Conservation (phyloP, 768 basidiomycete species). For the Boletus vermiculosoides region DNA sequence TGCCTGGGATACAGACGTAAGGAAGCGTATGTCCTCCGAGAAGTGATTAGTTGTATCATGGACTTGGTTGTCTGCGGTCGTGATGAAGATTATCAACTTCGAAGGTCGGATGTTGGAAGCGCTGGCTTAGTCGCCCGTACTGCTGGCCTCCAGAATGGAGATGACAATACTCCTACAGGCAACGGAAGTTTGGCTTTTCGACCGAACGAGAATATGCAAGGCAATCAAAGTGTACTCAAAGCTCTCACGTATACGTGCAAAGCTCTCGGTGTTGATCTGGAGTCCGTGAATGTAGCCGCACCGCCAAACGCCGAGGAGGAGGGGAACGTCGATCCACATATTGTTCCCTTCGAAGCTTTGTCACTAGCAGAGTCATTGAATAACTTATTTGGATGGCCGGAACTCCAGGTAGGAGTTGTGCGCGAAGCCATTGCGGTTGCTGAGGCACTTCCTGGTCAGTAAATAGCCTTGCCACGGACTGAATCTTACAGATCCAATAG, state of each 20-base stretch:
- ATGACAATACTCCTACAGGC: conserved; percentile 5
- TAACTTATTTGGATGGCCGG: conserved; percentile 86
- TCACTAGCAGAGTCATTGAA: conserved; percentile 35
- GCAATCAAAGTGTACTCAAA: conserved; percentile 78
- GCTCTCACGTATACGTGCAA: conserved; percentile 74
- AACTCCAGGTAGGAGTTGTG: conserved; percentile 90
- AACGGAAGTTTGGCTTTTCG: conserved; percentile 67
- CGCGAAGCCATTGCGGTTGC: conserved; percentile 90
- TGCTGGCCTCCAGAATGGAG: conserved; percentile 35
- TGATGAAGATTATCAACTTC: conserved; percentile 61
- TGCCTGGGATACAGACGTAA: conserved; percentile 84
- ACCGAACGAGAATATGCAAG: conserved; percentile 69
- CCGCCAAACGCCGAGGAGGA: conserved; percentile 23
- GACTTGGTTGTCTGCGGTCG: conserved; percentile 85
- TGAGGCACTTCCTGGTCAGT: conserved; percentile 84
- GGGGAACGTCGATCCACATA: conserved; percentile 14
- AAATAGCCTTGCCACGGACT: neutral
- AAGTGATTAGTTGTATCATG: conserved; percentile 80
- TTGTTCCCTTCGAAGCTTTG: conserved; percentile 38
- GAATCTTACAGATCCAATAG: conserved; percentile 39
- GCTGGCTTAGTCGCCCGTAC: conserved; percentile 52
- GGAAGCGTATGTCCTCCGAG: conserved; percentile 83
- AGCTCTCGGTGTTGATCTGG: conserved; percentile 79
- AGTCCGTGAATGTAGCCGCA: conserved; percentile 57
- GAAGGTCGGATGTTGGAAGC: conserved; percentile 35